Conservation (phyloP, 2,329 filamentous ascomycete species). For the Pleoardoris graminearum region DNA sequence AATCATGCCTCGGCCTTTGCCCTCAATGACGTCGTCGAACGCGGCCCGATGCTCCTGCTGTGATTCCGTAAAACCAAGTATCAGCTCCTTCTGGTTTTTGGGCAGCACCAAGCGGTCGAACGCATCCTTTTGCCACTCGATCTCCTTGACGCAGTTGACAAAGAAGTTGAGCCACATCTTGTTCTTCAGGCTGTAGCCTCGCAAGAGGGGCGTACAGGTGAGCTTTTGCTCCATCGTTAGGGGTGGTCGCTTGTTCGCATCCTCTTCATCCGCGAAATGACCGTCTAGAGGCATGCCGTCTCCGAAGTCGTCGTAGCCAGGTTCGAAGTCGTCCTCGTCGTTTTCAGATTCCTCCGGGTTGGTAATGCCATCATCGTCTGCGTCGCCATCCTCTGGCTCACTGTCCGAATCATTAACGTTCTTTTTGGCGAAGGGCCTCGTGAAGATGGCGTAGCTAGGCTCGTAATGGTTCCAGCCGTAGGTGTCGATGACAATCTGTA, state of each 20-base stretch:
- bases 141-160: slow-evolving; percentile 35
- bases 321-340: slow-evolving; percentile 2
- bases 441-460: slow-evolving; percentile 46
- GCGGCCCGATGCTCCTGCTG: slow-evolving; percentile 29
- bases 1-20: slow-evolving; percentile 58
- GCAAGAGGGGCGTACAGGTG: slow-evolving; percentile 30
- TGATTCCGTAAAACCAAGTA: slow-evolving; percentile 37
- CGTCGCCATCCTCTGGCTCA: slow-evolving; percentile 11
- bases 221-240: slow-evolving; percentile 34
- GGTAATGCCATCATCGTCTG: not conserved
- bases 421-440: slow-evolving; percentile 42
- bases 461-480: slow-evolving; percentile 58
- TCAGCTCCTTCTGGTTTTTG: slow-evolving; percentile 37
- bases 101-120: slow-evolving; percentile 36
- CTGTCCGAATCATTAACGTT: slow-evolving; percentile 12
- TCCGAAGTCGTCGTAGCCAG: slow-evolving; percentile 18
- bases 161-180: slow-evolving; percentile 37
- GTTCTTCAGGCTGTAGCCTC: slow-evolving; percentile 34
- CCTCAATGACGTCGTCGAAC: slow-evolving; percentile 41
- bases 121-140: slow-evolving; percentile 35
- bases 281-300: slow-evolving; percentile 36
- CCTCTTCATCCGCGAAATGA: slow-evolving; percentile 35
- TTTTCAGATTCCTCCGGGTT: not conserved
- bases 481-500: slow-evolving; percentile 55
- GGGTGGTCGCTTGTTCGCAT: slow-evolving; percentile 18